Base-by-base conservation (phyloP, 371 early-diverging fungal genomes). In the Catenaria anguillulae region DNA sequence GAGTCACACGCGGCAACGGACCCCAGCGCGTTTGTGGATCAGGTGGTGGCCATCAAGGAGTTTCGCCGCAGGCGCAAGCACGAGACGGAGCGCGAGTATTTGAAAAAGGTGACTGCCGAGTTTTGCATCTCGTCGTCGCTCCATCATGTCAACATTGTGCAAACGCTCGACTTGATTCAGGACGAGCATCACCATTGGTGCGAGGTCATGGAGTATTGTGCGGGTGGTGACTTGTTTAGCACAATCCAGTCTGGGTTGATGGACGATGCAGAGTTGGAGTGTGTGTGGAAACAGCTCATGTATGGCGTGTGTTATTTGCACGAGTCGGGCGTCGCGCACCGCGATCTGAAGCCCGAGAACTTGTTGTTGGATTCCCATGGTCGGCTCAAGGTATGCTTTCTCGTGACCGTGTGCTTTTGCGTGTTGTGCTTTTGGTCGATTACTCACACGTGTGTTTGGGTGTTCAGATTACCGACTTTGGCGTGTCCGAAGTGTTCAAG, bases 311-410 rank as follows among this genome's bases (percentile, higher is more conserved):
- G 79, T 23, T 92, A 92, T 68, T 74, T 99, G 31, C 92, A 94
- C 69, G 84, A 85, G 13, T 77, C 92, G 72, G 98, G 98, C 62
- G 96, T 99, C 23, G 91, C 90, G 37, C 98, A 98, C 72, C 80
- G 81, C 56, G 88, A 90, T 63, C 83, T 90, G 65, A 90, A 90
- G 67, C 86, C 89, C 17, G 90, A 42, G 73, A 98, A 99, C 73
- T 74, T 98, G 36, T 74, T 98, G 1, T 67, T 98, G 61, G 90
- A 92, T 56, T 72, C 71, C 4, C 74, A 75, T n/a, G 83, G 87
- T 58, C 84, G 83, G 4, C 68, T 98, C 56, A 99, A 99, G 40
- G 40, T 40, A 5, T 40, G 40, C 40, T 40, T 40, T 40, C 10
- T 40, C n/a, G n/a, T n/a, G n/a, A n/a, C n/a, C n/a, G n/a, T n/a